Conservation (phyloP, 768 basidiomycete genomes). For the Flagelloscypha sp. region DNA sequence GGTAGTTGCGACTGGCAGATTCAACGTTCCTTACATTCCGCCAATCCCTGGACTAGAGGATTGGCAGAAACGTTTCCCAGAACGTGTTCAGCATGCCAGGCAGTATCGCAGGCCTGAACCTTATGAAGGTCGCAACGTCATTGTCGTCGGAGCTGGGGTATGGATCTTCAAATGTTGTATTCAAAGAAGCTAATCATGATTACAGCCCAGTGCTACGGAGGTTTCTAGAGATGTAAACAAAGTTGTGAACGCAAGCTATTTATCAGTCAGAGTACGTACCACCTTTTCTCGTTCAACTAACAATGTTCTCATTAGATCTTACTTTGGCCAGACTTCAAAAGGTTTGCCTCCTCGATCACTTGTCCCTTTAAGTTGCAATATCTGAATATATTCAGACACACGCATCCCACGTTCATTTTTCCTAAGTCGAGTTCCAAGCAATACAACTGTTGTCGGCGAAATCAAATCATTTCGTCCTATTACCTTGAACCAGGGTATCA, state of each 20-base stretch:
- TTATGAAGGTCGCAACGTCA: conserved; percentile 27
- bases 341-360: no score
- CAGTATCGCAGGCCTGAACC: conserved; percentile 33
- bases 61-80: conserved; percentile 28
- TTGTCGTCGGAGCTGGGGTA: conserved; percentile 33
- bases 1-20: conserved; percentile 25
- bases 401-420: conserved; percentile 9
- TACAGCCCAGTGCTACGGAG: conserved; percentile 27
- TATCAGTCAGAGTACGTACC: conserved; percentile 19
- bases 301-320: no score
- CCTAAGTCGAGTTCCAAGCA: conserved; percentile 17
- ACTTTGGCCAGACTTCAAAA: no score
- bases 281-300: no score
- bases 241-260: conserved; percentile 24
- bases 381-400: conserved; percentile 4
- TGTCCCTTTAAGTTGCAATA: no score
- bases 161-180: conserved; percentile 7
- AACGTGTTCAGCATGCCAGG: conserved; percentile 28
- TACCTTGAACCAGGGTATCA: conserved; percentile 7
- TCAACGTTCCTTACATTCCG: conserved; percentile 27
- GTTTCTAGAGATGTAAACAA: conserved; percentile 27
- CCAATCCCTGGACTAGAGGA: conserved; percentile 24
- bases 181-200: no score
- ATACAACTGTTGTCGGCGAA: conserved; percentile 30
- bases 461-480: conserved; percentile 29